Evolutionary conservation across 495 filamentous ascomycete genomes (phyloP).

Genomic region (Annulohypoxylon nitens): DNA sequence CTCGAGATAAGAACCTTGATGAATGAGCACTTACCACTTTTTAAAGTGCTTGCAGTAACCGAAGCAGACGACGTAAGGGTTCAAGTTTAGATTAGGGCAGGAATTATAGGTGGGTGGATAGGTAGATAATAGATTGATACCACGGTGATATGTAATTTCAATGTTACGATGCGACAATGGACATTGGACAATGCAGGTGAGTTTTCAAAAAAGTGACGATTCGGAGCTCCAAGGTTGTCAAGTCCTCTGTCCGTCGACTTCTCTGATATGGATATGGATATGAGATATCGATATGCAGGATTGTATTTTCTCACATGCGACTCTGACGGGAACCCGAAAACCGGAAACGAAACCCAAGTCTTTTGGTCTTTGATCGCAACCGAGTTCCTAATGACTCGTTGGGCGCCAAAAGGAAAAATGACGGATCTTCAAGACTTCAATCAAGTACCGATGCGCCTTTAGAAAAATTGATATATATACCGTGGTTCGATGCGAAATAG

Average conservation of each 20-base stretch:
- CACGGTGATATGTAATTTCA: not conserved
- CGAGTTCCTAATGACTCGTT: slow-evolving; percentile 32
- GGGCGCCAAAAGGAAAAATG: slow-evolving; percentile 19
- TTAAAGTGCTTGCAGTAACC: not conserved
- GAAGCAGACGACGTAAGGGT: slow-evolving; percentile 15
- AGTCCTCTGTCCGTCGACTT: not conserved
- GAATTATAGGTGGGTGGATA: not conserved
- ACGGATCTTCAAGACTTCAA: not conserved
- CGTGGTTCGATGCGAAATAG: slow-evolving; percentile 26
- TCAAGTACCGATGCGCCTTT: slow-evolving; percentile 19
- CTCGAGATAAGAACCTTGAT: slow-evolving; percentile 22
- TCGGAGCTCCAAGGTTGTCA: slow-evolving; percentile 8
- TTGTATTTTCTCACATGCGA: not conserved
- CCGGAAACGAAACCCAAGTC: not conserved
- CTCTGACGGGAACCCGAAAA: slow-evolving; percentile 14
- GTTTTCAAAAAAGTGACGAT: slow-evolving; percentile 12
- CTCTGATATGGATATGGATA: slow-evolving; percentile 1
- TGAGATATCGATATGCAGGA: slow-evolving; percentile 8
- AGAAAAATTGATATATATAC: slow-evolving; percentile 15
- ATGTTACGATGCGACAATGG: not conserved
- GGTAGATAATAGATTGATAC: not conserved
- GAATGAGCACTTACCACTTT: slow-evolving; percentile 36
- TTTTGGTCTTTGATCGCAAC: slow-evolving; percentile 15
- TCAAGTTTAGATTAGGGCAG: slow-evolving; percentile 13
- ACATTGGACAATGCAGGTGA: slow-evolving; percentile 7